Evolutionary conservation across 176 grass and related monocot species (phyloP), one percentile per base, ranked within the genome.

Genomic region (Puya raimondii): DNA sequence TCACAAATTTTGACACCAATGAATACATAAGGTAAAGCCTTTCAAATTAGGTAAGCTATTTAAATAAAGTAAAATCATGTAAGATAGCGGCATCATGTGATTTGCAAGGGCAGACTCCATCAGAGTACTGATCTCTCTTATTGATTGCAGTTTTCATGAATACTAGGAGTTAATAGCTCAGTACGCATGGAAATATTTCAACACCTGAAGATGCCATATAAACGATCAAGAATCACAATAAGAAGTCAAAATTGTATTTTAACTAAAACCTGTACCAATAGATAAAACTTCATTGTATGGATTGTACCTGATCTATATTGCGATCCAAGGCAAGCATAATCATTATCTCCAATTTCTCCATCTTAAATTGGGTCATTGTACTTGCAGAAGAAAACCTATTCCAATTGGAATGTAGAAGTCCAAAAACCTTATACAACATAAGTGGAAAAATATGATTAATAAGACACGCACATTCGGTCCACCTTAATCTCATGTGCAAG

Each of bases 401-500:
- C 27, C 76, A 63, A 75, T 48, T 59, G 7, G n/a, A 59, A 9
- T 15, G 54, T 1, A 21, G 0, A 59, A n/a, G 29, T 33, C 4
- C n/a, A 21, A 59, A 17, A 59, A 21, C 20, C 15, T 17, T 15
- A 59, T 17, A 59, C 16, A 8, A 59, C 56, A 68, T n/a, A 25
- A 51, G 2, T 48, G 18, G 8, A 66, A 13, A 47, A 58, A 77
- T 11, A 85, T 53, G 48, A 15, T 16, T 56, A 21, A 48, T 4
- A 14, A 74, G 67, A 66, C 71, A 79, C 79, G 64, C 16, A 50
- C 63, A 92, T 47, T 27, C 25, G 10, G 71, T 51, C 79, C 70
- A 97, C 94, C 94, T 99, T 99, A 77, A 99, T 99, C 76, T 99
- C 94, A 75, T 99, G 94, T 66, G 89, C 87, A 73, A 99, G 94